phyloP scores from a whole-genome alignment of 2,329 filamentous ascomycete species.

The Colletotrichum sp. region DNA sequence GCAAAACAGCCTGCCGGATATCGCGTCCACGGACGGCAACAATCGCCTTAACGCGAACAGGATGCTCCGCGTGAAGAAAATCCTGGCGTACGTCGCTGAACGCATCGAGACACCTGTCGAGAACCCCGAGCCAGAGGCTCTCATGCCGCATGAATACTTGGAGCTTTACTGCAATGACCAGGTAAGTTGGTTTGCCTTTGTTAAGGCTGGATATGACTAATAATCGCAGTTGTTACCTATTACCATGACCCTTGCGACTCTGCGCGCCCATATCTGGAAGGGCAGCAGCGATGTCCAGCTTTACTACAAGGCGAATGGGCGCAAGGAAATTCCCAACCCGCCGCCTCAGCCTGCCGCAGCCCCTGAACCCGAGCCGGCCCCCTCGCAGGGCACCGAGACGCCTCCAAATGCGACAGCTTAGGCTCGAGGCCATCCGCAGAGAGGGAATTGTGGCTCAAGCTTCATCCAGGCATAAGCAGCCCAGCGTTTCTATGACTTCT shows the following conservation, averaged over 20 bases:
- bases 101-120: constrained; percentile 78
- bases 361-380: constrained; percentile 3
- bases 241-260: constrained; percentile 91
- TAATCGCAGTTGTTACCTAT: constrained; percentile 66
- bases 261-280: constrained; percentile 92
- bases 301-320: constrained; percentile 91
- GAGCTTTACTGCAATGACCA: constrained; percentile 95
- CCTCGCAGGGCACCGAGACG: constrained; percentile 12
- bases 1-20: constrained; percentile 74
- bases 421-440: background rate
- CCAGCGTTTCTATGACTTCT: background rate
- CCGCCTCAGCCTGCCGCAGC: constrained; percentile 20
- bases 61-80: constrained; percentile 96
- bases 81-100: constrained; percentile 89
- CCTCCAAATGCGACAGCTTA: background rate
- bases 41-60: constrained; percentile 94
- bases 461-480: background rate
- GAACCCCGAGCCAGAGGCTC: constrained; percentile 60
- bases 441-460: background rate
- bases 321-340: constrained; percentile 62
- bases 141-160: constrained; percentile 90
- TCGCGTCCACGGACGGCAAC: constrained; percentile 79
- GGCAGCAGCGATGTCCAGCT: constrained; percentile 91
- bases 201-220: background rate
- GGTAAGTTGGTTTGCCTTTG: constrained; percentile 55